Base-by-base conservation (phyloP, 345 rosid genomes). In the Aquilaria yunnanensis region DNA sequence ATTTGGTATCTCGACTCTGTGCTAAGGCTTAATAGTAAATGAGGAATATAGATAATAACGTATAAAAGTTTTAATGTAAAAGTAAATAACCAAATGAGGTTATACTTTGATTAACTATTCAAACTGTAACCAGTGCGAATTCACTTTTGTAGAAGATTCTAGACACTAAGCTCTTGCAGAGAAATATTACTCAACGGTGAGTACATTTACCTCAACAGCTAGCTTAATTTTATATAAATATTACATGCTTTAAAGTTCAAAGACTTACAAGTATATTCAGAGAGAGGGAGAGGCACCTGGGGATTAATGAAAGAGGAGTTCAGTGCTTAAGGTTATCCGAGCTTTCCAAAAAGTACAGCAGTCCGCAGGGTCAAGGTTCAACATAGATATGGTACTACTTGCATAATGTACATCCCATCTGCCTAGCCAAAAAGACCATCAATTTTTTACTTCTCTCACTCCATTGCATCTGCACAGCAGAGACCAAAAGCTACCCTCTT, bases 301-400 rank as follows among this genome's bases (percentile, higher is more conserved):
- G 83, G 83, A 71, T 75, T 63, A 73, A 75, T 70, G 73, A 80
- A 83, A 78, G 81, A 64, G 72, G 50, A 30, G 49, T 12, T 59
- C 54, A 70, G 72, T 54, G 63, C 54, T 41, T 59, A 63, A 30
- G 73, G 63, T 77, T 71, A 74, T 79, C 72, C 77, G 68, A 80
- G 84, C 85, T 83, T 83, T 83, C 73, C 23, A 23, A 73, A 78
- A 78, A 81, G 89, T 75, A 75, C 33, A n/a, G 69, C 47, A 56
- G 73, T 82, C 55, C 57, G 77, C 78, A 67, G 78, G 62, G 57
- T 81, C 71, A 60, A 72, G 75, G 77, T 81, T 64, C 80, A 60
- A 47, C 31, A 32, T 67, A 64, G 43, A 5, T 4, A 9, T 37
- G 8, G 43, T 9, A 5, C 7, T 37, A 37, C 43, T 37, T 4